phyloP scores from a whole-genome alignment of 179 eudicot genomes.

The Spinacia oleracea region DNA sequence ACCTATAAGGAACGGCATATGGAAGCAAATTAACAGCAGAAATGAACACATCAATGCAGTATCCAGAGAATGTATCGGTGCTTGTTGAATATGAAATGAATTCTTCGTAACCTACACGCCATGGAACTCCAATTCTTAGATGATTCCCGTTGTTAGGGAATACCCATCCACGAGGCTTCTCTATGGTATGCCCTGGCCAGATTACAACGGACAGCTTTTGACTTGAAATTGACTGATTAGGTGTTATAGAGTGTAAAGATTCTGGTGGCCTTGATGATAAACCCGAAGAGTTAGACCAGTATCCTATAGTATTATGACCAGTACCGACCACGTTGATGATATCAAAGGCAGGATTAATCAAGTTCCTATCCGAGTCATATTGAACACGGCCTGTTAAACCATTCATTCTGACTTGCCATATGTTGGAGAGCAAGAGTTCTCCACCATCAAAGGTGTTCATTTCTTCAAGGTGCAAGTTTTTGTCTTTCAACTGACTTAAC shows the following conservation, averaged over 20 bases:
- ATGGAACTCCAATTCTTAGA: constrained; percentile 60
- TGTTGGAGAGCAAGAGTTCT: constrained; percentile 35
- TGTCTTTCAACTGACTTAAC: constrained; percentile 26
- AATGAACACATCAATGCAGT: constrained; percentile 66
- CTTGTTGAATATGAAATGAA: constrained; percentile 43
- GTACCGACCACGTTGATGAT: constrained; percentile 64
- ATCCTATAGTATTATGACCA: constrained; percentile 51
- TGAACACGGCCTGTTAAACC: constrained; percentile 60
- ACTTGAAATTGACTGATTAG: constrained; percentile 38
- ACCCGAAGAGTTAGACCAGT: constrained; percentile 70
- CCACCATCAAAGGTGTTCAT: constrained; percentile 62
- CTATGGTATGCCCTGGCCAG: constrained; percentile 64
- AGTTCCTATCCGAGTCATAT: constrained; percentile 41
- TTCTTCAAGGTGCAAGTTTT: constrained; percentile 41
- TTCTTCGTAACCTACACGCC: constrained; percentile 54
- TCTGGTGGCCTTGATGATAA: constrained; percentile 56
- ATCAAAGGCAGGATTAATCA: constrained; percentile 53
- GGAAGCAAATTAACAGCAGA: constrained; percentile 64
- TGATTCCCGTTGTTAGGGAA: constrained; percentile 56
- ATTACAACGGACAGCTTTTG: constrained; percentile 40
- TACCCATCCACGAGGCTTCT: constrained; percentile 76
- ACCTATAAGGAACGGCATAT: constrained; percentile 58
- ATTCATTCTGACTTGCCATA: constrained; percentile 42
- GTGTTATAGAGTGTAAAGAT: constrained; percentile 30
- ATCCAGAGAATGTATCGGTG: constrained; percentile 51